Conservation (phyloP, 73 alveolate species). For the Tetrahymena malaccensis region DNA sequence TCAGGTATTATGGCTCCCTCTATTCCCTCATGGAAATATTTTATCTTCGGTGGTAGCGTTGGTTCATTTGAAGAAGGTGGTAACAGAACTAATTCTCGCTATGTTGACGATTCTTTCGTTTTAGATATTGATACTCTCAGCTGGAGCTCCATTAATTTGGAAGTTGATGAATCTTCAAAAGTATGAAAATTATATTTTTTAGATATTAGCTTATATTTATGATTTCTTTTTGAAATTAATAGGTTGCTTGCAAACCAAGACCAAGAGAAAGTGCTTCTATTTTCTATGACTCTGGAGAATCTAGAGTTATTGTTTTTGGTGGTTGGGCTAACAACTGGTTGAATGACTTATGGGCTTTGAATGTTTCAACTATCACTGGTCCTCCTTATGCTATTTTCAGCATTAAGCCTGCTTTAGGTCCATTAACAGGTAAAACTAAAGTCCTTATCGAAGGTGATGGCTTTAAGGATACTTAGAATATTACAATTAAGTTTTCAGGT, state of each 20-base stretch:
- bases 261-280: conserved; percentile 96
- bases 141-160: conserved; percentile 64
- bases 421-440: conserved; percentile 88
- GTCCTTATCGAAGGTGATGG: conserved; percentile 78
- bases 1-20: conserved; percentile 95
- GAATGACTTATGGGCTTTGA: conserved; percentile 88
- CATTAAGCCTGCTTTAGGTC: conserved; percentile 93
- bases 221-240: neutral
- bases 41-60: conserved; percentile 93
- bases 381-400: conserved; percentile 97
- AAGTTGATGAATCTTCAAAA: conserved; percentile 58
- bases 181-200: conserved; percentile 7
- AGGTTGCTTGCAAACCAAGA: conserved; percentile 59
- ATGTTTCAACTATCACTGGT: conserved; percentile 96
- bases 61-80: conserved; percentile 98
- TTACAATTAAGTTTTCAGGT: conserved; percentile 81
- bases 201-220: too few relatives aligned
- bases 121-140: conserved; percentile 73
- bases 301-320: conserved; percentile 89
- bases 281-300: conserved; percentile 89
- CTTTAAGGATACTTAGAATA: conserved; percentile 67
- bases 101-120: conserved; percentile 61
- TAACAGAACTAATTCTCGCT: conserved; percentile 74
- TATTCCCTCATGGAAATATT: conserved; percentile 97
- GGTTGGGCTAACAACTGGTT: conserved; percentile 99